Conservation (phyloP, 768 basidiomycete genomes). For the Inosperma sp. region DNA sequence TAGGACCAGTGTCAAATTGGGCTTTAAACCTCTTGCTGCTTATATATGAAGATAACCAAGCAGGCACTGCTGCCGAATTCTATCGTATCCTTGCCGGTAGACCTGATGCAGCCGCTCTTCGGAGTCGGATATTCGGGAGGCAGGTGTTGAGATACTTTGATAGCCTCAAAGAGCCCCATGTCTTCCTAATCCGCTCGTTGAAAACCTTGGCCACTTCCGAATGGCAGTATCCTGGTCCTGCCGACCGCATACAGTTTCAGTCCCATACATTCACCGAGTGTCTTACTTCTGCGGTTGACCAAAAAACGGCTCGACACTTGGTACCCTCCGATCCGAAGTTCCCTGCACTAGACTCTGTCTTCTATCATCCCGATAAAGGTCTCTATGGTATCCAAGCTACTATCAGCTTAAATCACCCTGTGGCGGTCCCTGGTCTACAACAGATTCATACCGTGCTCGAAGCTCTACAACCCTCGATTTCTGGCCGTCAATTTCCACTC, state of each 20-base stretch:
- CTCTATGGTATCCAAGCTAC: not conserved
- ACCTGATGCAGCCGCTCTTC: not conserved
- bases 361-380: not conserved
- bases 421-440: constrained; percentile 3
- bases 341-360: constrained; percentile 3
- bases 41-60: not conserved
- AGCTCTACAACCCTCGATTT: not conserved
- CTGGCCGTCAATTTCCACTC: not conserved
- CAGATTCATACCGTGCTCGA: not conserved
- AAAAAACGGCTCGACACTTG: constrained; percentile 6
- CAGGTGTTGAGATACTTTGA: not conserved
- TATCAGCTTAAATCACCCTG: not conserved
- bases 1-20: constrained; percentile 1
- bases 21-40: not conserved
- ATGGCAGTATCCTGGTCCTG: constrained; percentile 5
- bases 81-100: not conserved
- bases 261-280: constrained; percentile 1
- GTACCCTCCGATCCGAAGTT: constrained; percentile 3
- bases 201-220: not conserved
- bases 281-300: not conserved
- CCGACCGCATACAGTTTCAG: not conserved
- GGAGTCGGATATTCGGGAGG: not conserved
- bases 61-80: not conserved
- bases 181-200: not conserved
- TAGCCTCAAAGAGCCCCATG: constrained; percentile 1